Conservation (phyloP, 257 asterid genomes). For the Solanum lycopersicoides region DNA sequence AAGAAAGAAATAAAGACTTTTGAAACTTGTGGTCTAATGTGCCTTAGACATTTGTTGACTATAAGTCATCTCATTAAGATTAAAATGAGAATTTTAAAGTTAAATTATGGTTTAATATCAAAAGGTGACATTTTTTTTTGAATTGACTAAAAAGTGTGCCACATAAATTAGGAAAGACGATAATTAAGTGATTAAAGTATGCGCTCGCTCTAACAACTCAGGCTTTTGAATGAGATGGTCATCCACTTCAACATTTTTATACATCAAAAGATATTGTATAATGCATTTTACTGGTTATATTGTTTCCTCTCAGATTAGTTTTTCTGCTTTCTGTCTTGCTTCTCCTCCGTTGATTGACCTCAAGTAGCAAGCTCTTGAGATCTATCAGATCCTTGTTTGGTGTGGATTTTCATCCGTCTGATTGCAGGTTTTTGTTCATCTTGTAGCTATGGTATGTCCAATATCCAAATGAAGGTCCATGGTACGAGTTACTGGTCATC, state of each 20-base stretch:
- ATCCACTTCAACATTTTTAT: neutral
- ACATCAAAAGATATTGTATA: neutral
- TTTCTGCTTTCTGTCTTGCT: neutral
- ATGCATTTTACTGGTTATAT: neutral
- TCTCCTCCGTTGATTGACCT: neutral
- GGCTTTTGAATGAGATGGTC: neutral
- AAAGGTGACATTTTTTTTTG: neutral
- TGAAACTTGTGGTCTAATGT: neutral
- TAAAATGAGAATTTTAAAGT: neutral
- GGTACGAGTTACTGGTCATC: conserved; percentile 94
- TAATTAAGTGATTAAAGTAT: neutral
- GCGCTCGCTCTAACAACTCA: neutral
- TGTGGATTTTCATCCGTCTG: neutral
- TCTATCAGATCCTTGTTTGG: neutral
- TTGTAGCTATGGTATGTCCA: conserved; percentile 92
- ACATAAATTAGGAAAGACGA: neutral
- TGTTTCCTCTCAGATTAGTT: neutral
- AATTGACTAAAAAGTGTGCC: neutral
- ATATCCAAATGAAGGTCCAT: conserved; percentile 93
- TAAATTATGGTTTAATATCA: neutral
- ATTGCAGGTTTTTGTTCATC: neutral
- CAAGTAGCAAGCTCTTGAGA: neutral
- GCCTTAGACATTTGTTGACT: neutral
- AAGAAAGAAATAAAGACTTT: neutral
- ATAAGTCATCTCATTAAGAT: neutral